Percentiles rank a stretch among this genome's conserved stretches.
Conservation (phyloP, 495 filamentous ascomycete genomes). For the Cercophora scortea region DNA sequence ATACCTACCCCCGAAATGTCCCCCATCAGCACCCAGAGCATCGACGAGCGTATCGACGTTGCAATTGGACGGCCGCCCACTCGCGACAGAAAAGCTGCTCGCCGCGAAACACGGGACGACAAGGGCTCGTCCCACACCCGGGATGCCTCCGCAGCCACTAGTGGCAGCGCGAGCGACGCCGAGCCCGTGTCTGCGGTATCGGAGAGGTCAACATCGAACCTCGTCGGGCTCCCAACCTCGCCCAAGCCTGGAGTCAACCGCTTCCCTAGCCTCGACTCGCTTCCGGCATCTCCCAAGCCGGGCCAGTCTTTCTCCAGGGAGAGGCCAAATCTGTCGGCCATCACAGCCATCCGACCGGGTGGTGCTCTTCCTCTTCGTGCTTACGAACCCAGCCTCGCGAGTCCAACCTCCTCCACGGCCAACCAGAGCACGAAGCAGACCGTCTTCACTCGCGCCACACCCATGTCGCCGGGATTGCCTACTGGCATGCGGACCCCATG, state of each 20-base stretch:
- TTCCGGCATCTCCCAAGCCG: constrained; percentile 37
- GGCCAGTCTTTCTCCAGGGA: constrained; percentile 20
- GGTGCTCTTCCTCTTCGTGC: constrained; percentile 54
- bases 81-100: constrained; percentile 3
- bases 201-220: constrained; percentile 31
- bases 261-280: constrained; percentile 35
- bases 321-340: not conserved
- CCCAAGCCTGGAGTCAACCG: constrained; percentile 38
- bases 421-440: constrained; percentile 63
- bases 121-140: constrained; percentile 17
- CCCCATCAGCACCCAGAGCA: constrained; percentile 38
- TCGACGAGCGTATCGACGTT: constrained; percentile 39
- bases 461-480: constrained; percentile 25
- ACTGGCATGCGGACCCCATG: constrained; percentile 52
- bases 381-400: constrained; percentile 48
- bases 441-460: constrained; percentile 55
- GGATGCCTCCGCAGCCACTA: constrained; percentile 20
- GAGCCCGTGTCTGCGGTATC: constrained; percentile 37
- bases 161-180: constrained; percentile 9
- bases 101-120: constrained; percentile 4
- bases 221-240: constrained; percentile 39
- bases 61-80: constrained; percentile 14
- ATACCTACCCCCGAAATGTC: constrained; percentile 43
- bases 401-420: constrained; percentile 26
- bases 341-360: constrained; percentile 34